A percentile compares a stretch with the other conserved stretches of the same genome.
phyloP scores from a whole-genome alignment of 352 stramenopile genomes.

The Elongisporangium anandrum region DNA sequence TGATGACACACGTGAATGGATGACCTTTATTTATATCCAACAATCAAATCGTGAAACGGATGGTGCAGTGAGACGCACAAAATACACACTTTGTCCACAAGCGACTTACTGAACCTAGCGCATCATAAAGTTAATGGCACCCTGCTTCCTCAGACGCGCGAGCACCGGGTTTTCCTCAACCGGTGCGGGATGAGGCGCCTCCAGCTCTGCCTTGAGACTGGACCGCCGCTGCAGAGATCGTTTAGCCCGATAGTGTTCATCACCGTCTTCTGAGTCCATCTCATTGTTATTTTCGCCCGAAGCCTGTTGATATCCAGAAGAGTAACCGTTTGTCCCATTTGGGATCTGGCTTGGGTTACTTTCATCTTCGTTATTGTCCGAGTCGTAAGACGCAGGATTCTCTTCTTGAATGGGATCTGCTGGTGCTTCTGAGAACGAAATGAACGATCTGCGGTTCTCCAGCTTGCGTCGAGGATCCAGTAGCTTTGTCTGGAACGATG shows the following conservation, averaged over 20 bases:
- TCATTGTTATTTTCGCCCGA: slow-evolving; percentile 18
- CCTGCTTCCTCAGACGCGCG: slow-evolving; percentile 72
- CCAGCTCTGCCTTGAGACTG: slow-evolving; percentile 44
- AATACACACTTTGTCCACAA: slow-evolving; percentile 13
- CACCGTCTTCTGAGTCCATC: slow-evolving; percentile 12
- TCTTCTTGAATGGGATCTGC: slow-evolving; percentile 60
- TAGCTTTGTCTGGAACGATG: slow-evolving; percentile 22
- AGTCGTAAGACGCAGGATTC: slow-evolving; percentile 45
- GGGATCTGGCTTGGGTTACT: neutral
- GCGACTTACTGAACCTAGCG: slow-evolving; percentile 23
- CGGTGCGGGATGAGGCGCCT: slow-evolving; percentile 18
- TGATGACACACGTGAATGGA: neutral
- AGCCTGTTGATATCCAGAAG: slow-evolving; percentile 10
- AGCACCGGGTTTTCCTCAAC: slow-evolving; percentile 69
- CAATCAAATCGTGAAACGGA: neutral
- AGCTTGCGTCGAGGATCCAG: slow-evolving; percentile 61
- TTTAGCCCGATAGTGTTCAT: slow-evolving; percentile 9
- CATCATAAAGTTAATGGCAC: slow-evolving; percentile 83
- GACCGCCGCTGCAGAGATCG: slow-evolving; percentile 29
- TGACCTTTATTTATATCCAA: neutral
- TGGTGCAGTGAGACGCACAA: slow-evolving; percentile 10
- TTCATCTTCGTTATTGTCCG: slow-evolving; percentile 32
- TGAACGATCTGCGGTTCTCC: slow-evolving; percentile 59
- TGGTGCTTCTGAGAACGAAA: slow-evolving; percentile 46
- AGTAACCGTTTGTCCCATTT: slow-evolving; percentile 4